Evolutionary conservation across 225 moss, liverwort and hornwort genomes (phyloP).

Genomic region (Thuidium tamariscinum): DNA sequence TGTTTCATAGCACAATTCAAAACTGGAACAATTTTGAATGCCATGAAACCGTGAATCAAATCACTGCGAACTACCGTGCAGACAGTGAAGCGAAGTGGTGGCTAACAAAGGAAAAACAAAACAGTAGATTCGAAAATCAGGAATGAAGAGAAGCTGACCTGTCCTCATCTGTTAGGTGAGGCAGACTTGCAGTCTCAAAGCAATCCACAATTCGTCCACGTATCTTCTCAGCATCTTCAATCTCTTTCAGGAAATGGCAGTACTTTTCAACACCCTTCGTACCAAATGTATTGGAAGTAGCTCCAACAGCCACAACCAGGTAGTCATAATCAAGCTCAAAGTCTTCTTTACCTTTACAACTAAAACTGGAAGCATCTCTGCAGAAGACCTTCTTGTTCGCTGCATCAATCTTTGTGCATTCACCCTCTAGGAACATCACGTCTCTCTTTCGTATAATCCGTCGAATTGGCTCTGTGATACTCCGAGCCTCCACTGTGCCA

Average conservation of each 20-base stretch:
- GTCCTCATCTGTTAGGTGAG: slow-evolving; percentile 58
- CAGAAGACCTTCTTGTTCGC: slow-evolving; percentile 62
- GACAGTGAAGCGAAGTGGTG: background rate
- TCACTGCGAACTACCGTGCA: background rate
- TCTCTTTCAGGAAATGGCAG: slow-evolving; percentile 85
- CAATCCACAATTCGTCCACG: slow-evolving; percentile 82
- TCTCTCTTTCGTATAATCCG: slow-evolving; percentile 56
- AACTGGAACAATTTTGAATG: background rate
- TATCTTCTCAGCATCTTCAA: slow-evolving; percentile 90
- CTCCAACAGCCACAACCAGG: slow-evolving; percentile 80
- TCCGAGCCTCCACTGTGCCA: slow-evolving; percentile 95
- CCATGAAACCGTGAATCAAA: background rate
- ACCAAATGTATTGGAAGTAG: slow-evolving; percentile 79
- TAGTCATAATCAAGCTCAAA: slow-evolving; percentile 81
- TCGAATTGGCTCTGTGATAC: slow-evolving; percentile 86
- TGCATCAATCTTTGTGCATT: slow-evolving; percentile 70
- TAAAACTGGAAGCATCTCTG: slow-evolving; percentile 34
- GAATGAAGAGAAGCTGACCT: slow-evolving; percentile 11
- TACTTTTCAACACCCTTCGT: slow-evolving; percentile 70
- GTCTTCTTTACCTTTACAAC: slow-evolving; percentile 36
- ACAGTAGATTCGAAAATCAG: background rate
- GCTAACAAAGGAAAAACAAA: background rate
- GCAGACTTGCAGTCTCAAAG: slow-evolving; percentile 90
- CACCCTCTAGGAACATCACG: slow-evolving; percentile 66
- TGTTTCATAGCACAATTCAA: background rate